Conservation (phyloP, 202 grass and related monocot species). For the Schoenoplectus tabernaemontani region DNA sequence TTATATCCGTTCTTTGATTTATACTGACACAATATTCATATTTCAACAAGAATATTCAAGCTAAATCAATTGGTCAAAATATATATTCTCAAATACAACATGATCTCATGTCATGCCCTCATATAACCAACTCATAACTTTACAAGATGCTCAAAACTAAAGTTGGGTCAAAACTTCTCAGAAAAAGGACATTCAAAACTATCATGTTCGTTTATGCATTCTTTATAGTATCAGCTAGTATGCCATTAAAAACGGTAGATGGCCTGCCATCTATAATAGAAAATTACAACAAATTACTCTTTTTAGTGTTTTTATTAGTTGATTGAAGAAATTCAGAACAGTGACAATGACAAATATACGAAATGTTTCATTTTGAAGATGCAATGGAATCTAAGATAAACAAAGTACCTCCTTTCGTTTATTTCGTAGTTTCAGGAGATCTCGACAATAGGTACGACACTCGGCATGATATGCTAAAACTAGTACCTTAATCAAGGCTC, state of each 20-base stretch:
- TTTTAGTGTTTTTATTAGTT: not conserved
- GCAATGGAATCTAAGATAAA: not conserved
- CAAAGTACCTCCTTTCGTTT: conserved; percentile 68
- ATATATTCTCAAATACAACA: too few species aligned
- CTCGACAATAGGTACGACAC: conserved; percentile 52
- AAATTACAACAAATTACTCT: not conserved
- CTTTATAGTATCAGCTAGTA: too few species aligned
- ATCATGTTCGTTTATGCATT: too few species aligned
- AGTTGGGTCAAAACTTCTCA: too few species aligned
- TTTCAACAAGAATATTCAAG: too few species aligned
- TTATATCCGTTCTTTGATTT: too few species aligned
- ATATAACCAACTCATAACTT: too few species aligned
- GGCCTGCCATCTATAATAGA: not conserved
- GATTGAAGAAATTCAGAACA: not conserved
- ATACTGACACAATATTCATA: too few species aligned
- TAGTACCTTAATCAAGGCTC: conserved; percentile 74
- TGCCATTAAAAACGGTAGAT: not conserved
- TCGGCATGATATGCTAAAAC: conserved; percentile 54
- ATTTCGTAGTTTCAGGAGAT: conserved; percentile 66
- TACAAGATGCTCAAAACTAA: too few species aligned
- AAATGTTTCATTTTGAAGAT: not conserved
- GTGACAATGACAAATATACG: not conserved
- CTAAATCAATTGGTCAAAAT: too few species aligned
- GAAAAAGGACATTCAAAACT: too few species aligned
- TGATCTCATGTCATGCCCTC: too few species aligned